Evolutionary conservation across 1,284 basidiomycete species (phyloP).

Genomic region (Xerocomus amazonicus): DNA sequence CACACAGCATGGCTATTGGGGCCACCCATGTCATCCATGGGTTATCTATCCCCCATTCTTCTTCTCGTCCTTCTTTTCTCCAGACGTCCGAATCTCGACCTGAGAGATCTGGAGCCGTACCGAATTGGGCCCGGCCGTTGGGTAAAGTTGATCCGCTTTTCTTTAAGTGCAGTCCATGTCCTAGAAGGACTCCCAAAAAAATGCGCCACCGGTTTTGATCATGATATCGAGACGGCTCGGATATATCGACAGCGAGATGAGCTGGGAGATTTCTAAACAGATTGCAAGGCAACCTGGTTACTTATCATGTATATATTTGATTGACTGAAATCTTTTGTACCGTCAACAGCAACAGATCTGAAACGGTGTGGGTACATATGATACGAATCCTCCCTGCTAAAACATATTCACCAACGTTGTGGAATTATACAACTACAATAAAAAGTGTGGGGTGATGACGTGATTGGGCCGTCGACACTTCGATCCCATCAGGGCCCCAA

Average conservation of each 20-base stretch:
- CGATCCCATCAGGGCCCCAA: slow-evolving; percentile 9
- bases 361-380: too few species aligned
- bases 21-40: not conserved
- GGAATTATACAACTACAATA: too few species aligned
- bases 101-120: not conserved
- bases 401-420: too few species aligned
- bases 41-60: not conserved
- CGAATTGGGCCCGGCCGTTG: too few species aligned
- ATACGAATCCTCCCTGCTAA: too few species aligned
- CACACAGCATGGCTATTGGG: not conserved
- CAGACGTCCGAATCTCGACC: not conserved
- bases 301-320: not conserved
- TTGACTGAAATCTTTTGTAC: not conserved
- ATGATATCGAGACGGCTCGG: not conserved
- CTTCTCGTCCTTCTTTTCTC: not conserved
- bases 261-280: not conserved
- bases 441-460: not conserved
- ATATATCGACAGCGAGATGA: not conserved
- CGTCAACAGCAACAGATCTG: too few species aligned
- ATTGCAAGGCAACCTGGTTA: not conserved
- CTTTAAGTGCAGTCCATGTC: not conserved
- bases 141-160: not conserved
- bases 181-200: not conserved
- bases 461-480: slow-evolving; percentile 7
- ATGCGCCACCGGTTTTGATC: not conserved